Base-by-base conservation (phyloP, 176 grass and related monocot species). In the Oryza punctata region DNA sequence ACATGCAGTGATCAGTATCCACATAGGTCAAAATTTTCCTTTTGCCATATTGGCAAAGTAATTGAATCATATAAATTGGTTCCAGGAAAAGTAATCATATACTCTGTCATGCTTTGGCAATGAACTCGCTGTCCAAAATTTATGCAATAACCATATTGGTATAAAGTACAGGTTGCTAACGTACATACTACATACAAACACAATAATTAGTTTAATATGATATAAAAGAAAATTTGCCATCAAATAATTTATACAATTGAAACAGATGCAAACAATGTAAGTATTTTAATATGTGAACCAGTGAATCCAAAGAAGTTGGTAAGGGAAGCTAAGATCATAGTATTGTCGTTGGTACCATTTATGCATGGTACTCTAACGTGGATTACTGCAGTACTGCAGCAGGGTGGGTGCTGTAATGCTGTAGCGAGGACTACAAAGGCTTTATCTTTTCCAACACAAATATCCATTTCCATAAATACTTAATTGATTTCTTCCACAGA, bases 261-360 rank as follows among this genome's bases (percentile, higher is more conserved):
- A 44, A 47, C 11, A 72, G 6, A 19, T 50, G 4, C 28, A 72
- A 19, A 33, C 30, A 68, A 12, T 79, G n/a, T 50, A 59, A 33
- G 14, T 33, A 29, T 69, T 41, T 54, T 40, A 64, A 65, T 79
- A 11, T 27, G 28, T 15, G 54, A 64, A 46, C 8, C 14, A 50
- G 75, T 25, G 1, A 49, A 79, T 46, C 60, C 38, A 72, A 21
- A 85, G 54, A 71, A 19, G 23, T 69, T 54, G 35, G n/a, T 52
- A 27, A 72, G 52, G 54, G 35, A 61, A 72, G 7, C 61, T 49
- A 52, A 19, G 6, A 67, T 13, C 7, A 57, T 9, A 59, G 18
- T n/a, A 59, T 59, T 2, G 19, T 59, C 19, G 7, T 59, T n/a
- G 54, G 19, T 59, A 59, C 54, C 7, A 3, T 3, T 59, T 61